Conservation (phyloP, 2,329 filamentous ascomycete species). For the Aureobasidium sp. region DNA sequence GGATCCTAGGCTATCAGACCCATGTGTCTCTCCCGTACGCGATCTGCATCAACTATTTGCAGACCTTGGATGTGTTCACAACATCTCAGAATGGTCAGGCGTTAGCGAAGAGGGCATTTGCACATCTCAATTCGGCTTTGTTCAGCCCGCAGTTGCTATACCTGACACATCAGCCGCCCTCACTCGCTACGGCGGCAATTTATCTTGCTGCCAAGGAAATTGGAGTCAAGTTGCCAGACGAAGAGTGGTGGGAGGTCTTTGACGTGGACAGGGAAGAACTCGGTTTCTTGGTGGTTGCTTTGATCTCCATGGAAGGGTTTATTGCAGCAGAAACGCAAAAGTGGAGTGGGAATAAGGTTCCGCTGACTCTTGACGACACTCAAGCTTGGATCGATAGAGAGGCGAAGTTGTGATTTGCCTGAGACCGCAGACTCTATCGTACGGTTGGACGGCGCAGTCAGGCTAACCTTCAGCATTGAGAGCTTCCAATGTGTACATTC, state of each 20-base stretch:
- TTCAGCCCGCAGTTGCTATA: conserved; percentile 85
- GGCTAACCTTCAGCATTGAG: background rate
- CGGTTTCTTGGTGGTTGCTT: conserved; percentile 81
- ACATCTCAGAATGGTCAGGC: conserved; percentile 36
- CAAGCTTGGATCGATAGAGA: conserved; percentile 51
- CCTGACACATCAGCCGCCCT: conserved; percentile 82
- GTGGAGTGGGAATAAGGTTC: conserved; percentile 45
- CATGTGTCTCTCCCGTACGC: conserved; percentile 81
- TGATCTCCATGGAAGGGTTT: conserved; percentile 72
- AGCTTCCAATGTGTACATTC: background rate
- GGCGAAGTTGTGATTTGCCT: background rate
- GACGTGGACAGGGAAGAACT: conserved; percentile 92
- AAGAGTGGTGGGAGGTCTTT: conserved; percentile 96
- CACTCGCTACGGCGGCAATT: conserved; percentile 78
- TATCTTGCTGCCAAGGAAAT: conserved; percentile 80
- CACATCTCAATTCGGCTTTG: conserved; percentile 78
- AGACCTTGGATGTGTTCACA: conserved; percentile 67
- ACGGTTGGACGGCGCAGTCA: background rate
- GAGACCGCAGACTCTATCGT: too few species aligned
- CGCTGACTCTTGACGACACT: conserved; percentile 52
- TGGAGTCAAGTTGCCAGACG: conserved; percentile 69
- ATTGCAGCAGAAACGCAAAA: conserved; percentile 50
- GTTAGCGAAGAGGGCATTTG: conserved; percentile 60
- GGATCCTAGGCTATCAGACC: conserved; percentile 70
- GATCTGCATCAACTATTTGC: conserved; percentile 84